Percentiles rank a stretch among this genome's conserved stretches.
phyloP scores from a whole-genome alignment of 768 basidiomycete genomes.

The Mycena olivaceomarginata region DNA sequence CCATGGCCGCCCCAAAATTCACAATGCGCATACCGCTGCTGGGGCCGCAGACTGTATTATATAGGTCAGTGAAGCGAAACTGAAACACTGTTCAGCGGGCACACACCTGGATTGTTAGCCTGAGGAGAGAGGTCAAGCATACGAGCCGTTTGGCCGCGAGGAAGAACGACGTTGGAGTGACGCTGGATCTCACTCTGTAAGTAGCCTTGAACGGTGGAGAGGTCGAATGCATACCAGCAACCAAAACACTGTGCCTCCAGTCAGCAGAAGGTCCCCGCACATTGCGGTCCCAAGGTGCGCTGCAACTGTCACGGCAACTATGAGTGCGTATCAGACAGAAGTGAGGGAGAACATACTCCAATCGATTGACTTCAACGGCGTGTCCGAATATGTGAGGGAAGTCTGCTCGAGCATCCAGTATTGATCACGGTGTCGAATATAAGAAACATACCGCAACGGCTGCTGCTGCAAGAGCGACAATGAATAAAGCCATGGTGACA shows the following conservation, averaged over 20 bases:
- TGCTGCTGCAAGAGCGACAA: background rate
- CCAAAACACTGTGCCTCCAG: background rate
- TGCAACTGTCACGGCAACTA: background rate
- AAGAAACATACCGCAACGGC: background rate
- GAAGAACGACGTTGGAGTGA: background rate
- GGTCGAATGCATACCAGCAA: background rate
- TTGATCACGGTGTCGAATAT: background rate
- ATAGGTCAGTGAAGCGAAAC: background rate
- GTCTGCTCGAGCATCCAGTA: background rate
- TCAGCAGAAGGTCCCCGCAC: background rate
- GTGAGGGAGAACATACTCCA: background rate
- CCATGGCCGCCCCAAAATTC: background rate
- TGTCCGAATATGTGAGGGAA: background rate
- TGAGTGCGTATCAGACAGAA: no score
- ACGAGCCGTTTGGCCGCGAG: background rate
- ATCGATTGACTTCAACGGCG: background rate
- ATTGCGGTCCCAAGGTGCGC: background rate
- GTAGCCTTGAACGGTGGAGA: background rate
- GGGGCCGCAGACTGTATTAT: background rate
- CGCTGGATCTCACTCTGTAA: background rate
- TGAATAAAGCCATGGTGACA: background rate
- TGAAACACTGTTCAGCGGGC: background rate
- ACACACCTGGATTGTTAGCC: background rate
- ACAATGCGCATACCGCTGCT: background rate
- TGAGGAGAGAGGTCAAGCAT: conserved; percentile 3